Conservation (phyloP, 2,329 filamentous ascomycete genomes). For the Helotiales sp. region DNA sequence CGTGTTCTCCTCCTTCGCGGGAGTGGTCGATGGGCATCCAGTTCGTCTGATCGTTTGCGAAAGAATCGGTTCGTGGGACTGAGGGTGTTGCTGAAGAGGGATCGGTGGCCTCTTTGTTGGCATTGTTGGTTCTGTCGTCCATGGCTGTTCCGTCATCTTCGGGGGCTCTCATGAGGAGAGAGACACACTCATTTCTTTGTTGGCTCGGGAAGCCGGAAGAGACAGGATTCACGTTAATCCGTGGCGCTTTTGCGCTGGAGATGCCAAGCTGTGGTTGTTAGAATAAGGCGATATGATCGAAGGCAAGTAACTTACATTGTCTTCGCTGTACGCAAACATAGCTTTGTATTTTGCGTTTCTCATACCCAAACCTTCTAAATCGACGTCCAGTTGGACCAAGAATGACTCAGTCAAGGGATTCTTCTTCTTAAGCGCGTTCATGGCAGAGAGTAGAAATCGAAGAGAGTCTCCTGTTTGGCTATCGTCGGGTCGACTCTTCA, state of each 20-base stretch:
- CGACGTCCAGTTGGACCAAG: conserved; percentile 87
- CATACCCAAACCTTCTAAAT: conserved; percentile 73
- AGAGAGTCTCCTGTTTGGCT: conserved; percentile 75
- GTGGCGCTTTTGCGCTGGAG: conserved; percentile 22
- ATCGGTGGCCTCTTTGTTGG: conserved; percentile 3
- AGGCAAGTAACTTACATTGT: conserved; percentile 34
- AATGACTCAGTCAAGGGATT: conserved; percentile 95
- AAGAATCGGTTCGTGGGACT: conserved; percentile 7
- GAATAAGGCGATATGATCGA: neutral
- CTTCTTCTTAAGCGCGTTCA: conserved; percentile 83
- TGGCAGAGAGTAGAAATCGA: conserved; percentile 87
- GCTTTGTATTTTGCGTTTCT: conserved; percentile 59
- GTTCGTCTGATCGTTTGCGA: conserved; percentile 13
- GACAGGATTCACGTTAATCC: conserved; percentile 4
- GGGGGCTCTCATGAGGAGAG: conserved; percentile 12
- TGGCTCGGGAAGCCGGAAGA: neutral
- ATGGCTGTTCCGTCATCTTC: conserved; percentile 10
- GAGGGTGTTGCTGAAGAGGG: conserved; percentile 13
- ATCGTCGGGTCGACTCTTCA: conserved; percentile 92
- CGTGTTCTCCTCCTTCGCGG: conserved; percentile 15
- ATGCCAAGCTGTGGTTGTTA: conserved; percentile 29
- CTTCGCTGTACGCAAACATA: conserved; percentile 44
- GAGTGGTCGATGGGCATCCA: conserved; percentile 20
- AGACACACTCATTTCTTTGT: conserved; percentile 19
- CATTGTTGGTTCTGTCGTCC: conserved; percentile 8